Percentiles rank a stretch among this genome's conserved stretches.
phyloP scores from a whole-genome alignment of 2,329 filamentous ascomycete genomes.

The Geoglossum cookeanum region DNA sequence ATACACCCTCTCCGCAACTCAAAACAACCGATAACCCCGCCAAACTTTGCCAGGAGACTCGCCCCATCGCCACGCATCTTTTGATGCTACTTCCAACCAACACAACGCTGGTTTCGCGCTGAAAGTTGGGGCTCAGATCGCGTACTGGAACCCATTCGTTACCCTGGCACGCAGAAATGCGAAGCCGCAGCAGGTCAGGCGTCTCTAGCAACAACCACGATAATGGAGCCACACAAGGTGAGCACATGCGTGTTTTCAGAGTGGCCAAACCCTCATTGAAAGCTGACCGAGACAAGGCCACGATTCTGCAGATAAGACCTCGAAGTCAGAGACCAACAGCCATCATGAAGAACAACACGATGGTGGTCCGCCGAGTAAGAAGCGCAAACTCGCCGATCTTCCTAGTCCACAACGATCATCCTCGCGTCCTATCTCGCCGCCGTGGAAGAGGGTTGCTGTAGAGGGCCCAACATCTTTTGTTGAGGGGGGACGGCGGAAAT shows the following conservation, averaged over 20 bases:
- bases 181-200: constrained; percentile 3
- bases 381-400: constrained; percentile 33
- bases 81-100: not conserved
- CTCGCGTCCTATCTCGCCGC: constrained; percentile 49
- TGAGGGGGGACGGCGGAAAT: constrained; percentile 40
- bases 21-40: constrained; percentile 4
- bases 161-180: constrained; percentile 6
- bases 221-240: not conserved
- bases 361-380: constrained; percentile 31
- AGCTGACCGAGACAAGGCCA: not conserved
- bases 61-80: not conserved
- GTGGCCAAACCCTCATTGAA: not conserved
- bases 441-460: constrained; percentile 74
- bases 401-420: constrained; percentile 10
- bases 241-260: not conserved
- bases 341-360: constrained; percentile 9
- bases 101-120: constrained; percentile 1
- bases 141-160: constrained; percentile 1
- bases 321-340: not conserved
- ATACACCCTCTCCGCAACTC: not conserved
- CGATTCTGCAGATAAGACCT: not conserved
- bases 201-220: not conserved
- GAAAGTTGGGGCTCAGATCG: constrained; percentile 4
- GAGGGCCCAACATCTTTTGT: constrained; percentile 78
- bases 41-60: constrained; percentile 5